These are phyloP conservation scores for Penicillium paneum DNA, from an alignment of 2,329 filamentous ascomycete species.

Conservation along the genomic window DNA sequence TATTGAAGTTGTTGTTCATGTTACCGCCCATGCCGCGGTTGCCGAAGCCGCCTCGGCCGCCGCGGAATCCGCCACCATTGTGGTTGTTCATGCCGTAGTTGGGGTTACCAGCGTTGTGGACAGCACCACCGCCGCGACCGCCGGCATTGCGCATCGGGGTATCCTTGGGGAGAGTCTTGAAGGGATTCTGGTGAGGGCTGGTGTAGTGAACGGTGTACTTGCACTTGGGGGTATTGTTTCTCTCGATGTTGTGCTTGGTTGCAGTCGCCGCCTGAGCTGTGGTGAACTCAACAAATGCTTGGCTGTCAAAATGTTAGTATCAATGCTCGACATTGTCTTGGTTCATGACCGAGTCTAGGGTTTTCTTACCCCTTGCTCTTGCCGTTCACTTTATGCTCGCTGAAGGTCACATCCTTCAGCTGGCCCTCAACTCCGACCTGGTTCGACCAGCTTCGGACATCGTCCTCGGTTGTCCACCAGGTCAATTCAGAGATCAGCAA, in stretches of 20 bases:
- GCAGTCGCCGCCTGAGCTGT: constrained; percentile 82
- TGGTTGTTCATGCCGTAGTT: constrained; percentile 26
- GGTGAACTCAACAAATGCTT: constrained; percentile 81
- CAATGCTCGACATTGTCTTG: neutral
- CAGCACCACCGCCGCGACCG: constrained; percentile 46
- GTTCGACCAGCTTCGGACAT: constrained; percentile 81
- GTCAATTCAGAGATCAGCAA: constrained; percentile 84
- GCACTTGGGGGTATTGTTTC: constrained; percentile 58
- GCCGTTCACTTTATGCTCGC: constrained; percentile 97
- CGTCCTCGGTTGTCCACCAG: constrained; percentile 97
- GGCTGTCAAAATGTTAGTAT: constrained; percentile 40
- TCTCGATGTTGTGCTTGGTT: constrained; percentile 76
- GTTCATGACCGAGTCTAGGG: neutral
- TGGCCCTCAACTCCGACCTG: constrained; percentile 79
- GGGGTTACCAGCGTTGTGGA: constrained; percentile 43
- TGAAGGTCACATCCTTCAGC: constrained; percentile 90
- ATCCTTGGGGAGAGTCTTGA: constrained; percentile 87
- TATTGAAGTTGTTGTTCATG: constrained; percentile 24
- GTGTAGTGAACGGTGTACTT: constrained; percentile 71
- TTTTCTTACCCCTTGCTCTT: constrained; percentile 87
- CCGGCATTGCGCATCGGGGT: constrained; percentile 69
- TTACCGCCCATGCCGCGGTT: constrained; percentile 41
- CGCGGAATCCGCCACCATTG: constrained; percentile 42
- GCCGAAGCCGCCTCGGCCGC: constrained; percentile 52
- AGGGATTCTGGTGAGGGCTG: constrained; percentile 75